Evolutionary conservation across 768 basidiomycete genomes (phyloP).

Genomic region (Russula sp.): DNA sequence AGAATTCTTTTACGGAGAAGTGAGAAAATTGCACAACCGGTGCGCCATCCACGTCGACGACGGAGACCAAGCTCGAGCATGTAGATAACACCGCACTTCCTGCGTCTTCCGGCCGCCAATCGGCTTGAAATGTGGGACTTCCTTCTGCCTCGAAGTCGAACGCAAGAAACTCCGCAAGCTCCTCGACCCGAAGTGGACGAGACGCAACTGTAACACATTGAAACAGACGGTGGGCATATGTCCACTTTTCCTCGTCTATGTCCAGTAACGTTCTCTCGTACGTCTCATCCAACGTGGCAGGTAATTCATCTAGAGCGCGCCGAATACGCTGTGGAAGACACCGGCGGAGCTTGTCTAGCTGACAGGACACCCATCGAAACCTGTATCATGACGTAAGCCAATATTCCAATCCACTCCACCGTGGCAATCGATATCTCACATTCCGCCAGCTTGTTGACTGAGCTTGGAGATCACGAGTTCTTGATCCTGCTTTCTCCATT

Average conservation of each 20-base stretch:
- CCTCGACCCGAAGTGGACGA: background rate
- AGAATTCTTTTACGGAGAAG: slow-evolving; percentile 1
- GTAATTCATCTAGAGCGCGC: background rate
- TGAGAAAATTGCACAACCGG: slow-evolving; percentile 1
- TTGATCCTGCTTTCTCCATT: no score
- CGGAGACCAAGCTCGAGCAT: background rate
- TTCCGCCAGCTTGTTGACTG: no score
- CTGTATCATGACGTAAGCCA: no score
- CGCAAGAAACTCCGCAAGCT: slow-evolving; percentile 1
- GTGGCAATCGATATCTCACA: no score
- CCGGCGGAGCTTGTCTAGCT: no score
- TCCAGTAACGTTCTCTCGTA: background rate
- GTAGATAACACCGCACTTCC: background rate
- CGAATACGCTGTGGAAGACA: background rate
- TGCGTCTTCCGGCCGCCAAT: background rate
- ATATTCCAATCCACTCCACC: no score
- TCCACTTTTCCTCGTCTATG: background rate
- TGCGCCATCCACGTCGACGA: background rate
- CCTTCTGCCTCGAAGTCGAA: background rate
- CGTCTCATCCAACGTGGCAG: background rate
- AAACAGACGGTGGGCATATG: background rate
- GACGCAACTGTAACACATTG: background rate
- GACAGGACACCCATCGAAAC: no score
- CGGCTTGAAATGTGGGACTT: background rate
- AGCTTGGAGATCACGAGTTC: no score